These are phyloP conservation scores for Zea mays DNA, from an alignment of 176 grass and related monocot species.

Conservation along the genomic window Zm-B73-REFERENCE-NAM-5.0 NC_050100.1:58220001-58220500, in stretches of 20 bases:
- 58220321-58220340: neutral
- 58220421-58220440: neutral
- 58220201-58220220: constrained; percentile 48
- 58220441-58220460: neutral
- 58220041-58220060: constrained; percentile 25
- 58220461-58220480: constrained; percentile 6
- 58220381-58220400: neutral
- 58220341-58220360: constrained; percentile 10
- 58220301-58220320: neutral
- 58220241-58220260: neutral
- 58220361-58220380: neutral
- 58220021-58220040: constrained; percentile 48
- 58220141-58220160: constrained; percentile 85
- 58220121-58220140: constrained; percentile 93
- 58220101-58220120: constrained; percentile 97
- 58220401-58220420: neutral
- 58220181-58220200: constrained; percentile 89
- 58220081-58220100: constrained; percentile 38
- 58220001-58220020: constrained; percentile 98
- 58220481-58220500: neutral
- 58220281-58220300: neutral
- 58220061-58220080: constrained; percentile 26
- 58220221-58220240: constrained; percentile 26
- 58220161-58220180: constrained; percentile 98
- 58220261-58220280: neutral